Evolutionary conservation across 2,329 filamentous ascomycete genomes (phyloP).

Genomic region (Alternaria sp.): DNA sequence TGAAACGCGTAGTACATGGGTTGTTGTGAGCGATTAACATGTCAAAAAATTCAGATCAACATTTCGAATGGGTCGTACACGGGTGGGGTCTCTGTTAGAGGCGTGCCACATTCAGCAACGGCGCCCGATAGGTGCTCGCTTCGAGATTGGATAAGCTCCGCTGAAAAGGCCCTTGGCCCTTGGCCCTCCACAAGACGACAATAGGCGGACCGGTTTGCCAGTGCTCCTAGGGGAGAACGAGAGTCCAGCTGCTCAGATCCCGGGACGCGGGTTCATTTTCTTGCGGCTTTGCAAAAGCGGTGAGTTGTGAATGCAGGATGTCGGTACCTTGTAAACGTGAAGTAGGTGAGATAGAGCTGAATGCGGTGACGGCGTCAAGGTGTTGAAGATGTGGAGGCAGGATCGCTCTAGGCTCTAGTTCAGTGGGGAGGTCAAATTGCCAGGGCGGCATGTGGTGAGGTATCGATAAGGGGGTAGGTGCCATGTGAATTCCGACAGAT

Average conservation of each 20-base stretch:
- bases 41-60: neutral
- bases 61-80: conserved; percentile 1
- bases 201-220: conserved; percentile 34
- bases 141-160: conserved; percentile 22
- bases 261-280: neutral
- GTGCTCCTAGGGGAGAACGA: conserved; percentile 15
- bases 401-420: conserved; percentile 2
- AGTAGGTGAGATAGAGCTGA: neutral
- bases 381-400: neutral
- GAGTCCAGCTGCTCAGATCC: neutral
- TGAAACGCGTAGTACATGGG: neutral
- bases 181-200: conserved; percentile 26
- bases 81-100: conserved; percentile 11
- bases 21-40: neutral
- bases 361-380: neutral
- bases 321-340: neutral
- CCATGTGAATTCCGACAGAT: neutral
- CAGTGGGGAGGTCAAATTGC: conserved; percentile 4
- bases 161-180: conserved; percentile 29
- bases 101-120: conserved; percentile 17
- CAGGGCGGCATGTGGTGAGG: conserved; percentile 2
- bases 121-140: conserved; percentile 21
- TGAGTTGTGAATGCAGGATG: neutral
- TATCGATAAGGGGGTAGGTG: conserved; percentile 5
- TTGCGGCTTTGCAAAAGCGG: neutral